A percentile compares a stretch with the other conserved stretches of the same genome.
Conservation (phyloP, 1,284 basidiomycete genomes). For the Melampsora occidentalis region DNA sequence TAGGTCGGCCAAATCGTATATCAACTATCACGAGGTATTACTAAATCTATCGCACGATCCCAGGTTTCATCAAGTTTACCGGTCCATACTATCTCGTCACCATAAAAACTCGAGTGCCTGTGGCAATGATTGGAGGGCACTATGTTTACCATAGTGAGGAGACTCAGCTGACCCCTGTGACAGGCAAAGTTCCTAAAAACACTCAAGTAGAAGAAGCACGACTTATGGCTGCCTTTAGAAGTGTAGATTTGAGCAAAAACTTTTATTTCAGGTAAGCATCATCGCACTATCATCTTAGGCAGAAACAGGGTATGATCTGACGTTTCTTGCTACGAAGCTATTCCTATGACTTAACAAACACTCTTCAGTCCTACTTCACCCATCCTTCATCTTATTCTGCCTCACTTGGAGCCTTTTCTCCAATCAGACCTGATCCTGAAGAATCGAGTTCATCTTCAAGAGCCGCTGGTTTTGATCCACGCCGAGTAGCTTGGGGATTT, state of each 20-base stretch:
- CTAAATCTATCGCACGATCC: slow-evolving; percentile 60
- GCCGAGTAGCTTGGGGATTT: slow-evolving; percentile 59
- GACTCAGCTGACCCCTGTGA: slow-evolving; percentile 76
- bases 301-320: slow-evolving; percentile 13
- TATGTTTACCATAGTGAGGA: slow-evolving; percentile 96
- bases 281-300: background rate
- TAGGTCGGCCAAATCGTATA: slow-evolving; percentile 46
- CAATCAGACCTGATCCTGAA: slow-evolving; percentile 45
- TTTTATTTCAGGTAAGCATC: slow-evolving; percentile 89
- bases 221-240: slow-evolving; percentile 86
- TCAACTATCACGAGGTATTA: slow-evolving; percentile 47
- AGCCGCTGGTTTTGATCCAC: slow-evolving; percentile 1
- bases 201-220: slow-evolving; percentile 52
- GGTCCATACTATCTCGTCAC: slow-evolving; percentile 53
- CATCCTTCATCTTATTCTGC: slow-evolving; percentile 53
- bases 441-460: background rate
- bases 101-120: slow-evolving; percentile 77
- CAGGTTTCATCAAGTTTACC: slow-evolving; percentile 56
- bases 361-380: slow-evolving; percentile 89
- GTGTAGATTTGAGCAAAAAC: slow-evolving; percentile 96
- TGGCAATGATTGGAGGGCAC: slow-evolving; percentile 90
- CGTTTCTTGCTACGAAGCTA: slow-evolving; percentile 61
- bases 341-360: slow-evolving; percentile 94
- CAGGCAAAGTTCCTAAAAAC: slow-evolving; percentile 58
- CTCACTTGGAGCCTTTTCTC: slow-evolving; percentile 39